These are phyloP conservation scores for Niebla homalea DNA, from an alignment of 495 filamentous ascomycete species.

Conservation along the genomic window DNA sequence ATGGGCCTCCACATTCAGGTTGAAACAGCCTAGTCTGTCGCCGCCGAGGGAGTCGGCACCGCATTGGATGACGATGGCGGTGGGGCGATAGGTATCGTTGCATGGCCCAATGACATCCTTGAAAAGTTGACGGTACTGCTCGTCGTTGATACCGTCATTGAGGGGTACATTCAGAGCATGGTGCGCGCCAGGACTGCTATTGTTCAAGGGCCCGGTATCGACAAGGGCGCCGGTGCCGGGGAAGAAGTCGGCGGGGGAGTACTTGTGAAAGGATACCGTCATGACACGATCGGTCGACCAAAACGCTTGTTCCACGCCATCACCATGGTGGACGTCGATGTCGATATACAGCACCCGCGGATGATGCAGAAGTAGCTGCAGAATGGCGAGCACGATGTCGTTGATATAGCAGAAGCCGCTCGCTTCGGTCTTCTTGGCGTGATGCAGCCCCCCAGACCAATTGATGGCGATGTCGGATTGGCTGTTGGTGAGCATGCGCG, in stretches of 20 bases:
- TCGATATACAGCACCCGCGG: conserved; percentile 94
- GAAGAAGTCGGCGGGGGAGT: conserved; percentile 68
- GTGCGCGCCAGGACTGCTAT: conserved; percentile 48
- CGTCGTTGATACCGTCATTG: conserved; percentile 78
- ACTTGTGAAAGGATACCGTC: conserved; percentile 96
- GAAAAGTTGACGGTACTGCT: conserved; percentile 77
- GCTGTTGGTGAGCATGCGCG: conserved; percentile 69
- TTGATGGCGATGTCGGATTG: conserved; percentile 95
- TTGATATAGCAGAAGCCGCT: conserved; percentile 97
- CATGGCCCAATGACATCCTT: conserved; percentile 63
- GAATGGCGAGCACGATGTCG: conserved; percentile 90
- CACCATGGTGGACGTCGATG: conserved; percentile 96
- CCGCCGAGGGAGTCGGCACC: conserved; percentile 91
- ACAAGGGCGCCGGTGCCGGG: conserved; percentile 50
- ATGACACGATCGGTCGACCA: conserved; percentile 92
- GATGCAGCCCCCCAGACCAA: conserved; percentile 98
- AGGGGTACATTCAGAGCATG: conserved; percentile 55
- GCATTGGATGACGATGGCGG: conserved; percentile 88
- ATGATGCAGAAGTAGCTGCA: conserved; percentile 76
- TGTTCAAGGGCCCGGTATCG: conserved; percentile 45
- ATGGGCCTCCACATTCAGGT: conserved; percentile 87
- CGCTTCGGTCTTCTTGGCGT: conserved; percentile 89
- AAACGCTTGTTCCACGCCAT: conserved; percentile 95
- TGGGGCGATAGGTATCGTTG: conserved; percentile 63
- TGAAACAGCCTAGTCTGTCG: conserved; percentile 89